phyloP scores from a whole-genome alignment of 108 stramenopile species.

The Ochromonas danica region DNA sequence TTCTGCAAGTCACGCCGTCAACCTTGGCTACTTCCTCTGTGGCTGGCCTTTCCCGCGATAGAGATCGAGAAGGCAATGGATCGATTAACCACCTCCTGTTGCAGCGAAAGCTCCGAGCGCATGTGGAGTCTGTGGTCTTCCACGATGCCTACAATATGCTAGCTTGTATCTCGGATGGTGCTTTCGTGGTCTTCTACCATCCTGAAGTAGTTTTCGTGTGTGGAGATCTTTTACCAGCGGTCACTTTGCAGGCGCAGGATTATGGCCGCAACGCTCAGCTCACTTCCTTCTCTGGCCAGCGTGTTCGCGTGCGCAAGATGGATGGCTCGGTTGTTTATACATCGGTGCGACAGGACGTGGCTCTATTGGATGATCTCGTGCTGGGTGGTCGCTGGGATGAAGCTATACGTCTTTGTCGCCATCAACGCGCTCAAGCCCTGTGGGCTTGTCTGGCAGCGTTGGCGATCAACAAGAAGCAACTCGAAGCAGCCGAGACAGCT shows the following conservation, averaged over 20 bases:
- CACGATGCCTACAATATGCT: constrained; percentile 53
- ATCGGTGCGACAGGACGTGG: constrained; percentile 41
- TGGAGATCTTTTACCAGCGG: constrained; percentile 52
- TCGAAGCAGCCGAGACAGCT: constrained; percentile 60
- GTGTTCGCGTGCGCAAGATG: constrained; percentile 62
- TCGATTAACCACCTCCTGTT: constrained; percentile 38
- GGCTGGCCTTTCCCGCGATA: neutral
- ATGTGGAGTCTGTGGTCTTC: constrained; percentile 59
- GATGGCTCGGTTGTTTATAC: constrained; percentile 78
- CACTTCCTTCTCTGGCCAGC: constrained; percentile 34
- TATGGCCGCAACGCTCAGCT: constrained; percentile 49
- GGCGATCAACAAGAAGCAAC: constrained; percentile 54
- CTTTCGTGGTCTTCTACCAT: constrained; percentile 57
- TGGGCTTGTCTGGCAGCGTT: constrained; percentile 62
- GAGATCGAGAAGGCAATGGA: constrained; percentile 36
- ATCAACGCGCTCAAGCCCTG: constrained; percentile 42
- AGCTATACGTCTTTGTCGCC: constrained; percentile 59
- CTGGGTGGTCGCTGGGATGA: constrained; percentile 52
- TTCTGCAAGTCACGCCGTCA: constrained; percentile 20
- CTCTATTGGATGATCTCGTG: constrained; percentile 50
- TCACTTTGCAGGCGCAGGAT: constrained; percentile 45
- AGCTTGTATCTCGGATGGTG: constrained; percentile 54
- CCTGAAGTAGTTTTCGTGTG: constrained; percentile 59
- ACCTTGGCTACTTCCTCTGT: neutral
- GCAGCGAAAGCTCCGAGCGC: constrained; percentile 39